A percentile compares a stretch with the other conserved stretches of the same genome.
Evolutionary conservation across 1,284 basidiomycete genomes (phyloP).

Genomic region (Marasmius fiardii): DNA sequence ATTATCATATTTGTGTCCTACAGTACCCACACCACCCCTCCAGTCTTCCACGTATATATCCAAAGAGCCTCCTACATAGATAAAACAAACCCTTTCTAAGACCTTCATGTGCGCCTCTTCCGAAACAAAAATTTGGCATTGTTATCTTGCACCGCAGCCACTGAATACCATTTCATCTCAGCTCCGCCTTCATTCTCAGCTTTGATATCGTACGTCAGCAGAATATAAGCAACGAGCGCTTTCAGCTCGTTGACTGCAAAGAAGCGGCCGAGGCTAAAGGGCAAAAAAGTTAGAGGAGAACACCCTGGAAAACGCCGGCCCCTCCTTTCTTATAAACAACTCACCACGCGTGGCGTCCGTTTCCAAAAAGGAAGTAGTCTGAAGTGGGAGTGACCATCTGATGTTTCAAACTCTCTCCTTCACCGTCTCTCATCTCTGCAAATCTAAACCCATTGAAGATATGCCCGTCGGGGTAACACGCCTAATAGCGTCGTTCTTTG

Average conservation of each 20-base stretch:
- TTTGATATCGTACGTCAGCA: conserved; percentile 10
- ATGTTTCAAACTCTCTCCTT: conserved; percentile 10
- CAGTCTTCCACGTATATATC: too few species aligned
- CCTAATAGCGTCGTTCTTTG: background rate
- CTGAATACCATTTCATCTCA: background rate
- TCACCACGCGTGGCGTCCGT: conserved; percentile 26
- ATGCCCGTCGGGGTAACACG: conserved; percentile 12
- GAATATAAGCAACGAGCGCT: conserved; percentile 2
- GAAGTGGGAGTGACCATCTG: conserved; percentile 21
- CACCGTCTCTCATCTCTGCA: conserved; percentile 8
- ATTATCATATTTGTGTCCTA: too few species aligned
- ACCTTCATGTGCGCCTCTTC: background rate
- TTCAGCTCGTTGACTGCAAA: conserved; percentile 12
- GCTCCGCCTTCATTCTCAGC: background rate
- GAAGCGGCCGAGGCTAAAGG: conserved; percentile 9
- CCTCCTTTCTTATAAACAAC: too few species aligned
- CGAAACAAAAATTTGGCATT: background rate
- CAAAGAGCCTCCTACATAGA: too few species aligned
- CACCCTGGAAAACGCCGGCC: too few species aligned
- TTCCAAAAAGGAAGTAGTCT: conserved; percentile 25
- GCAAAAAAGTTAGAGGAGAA: background rate
- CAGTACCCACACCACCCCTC: too few species aligned
- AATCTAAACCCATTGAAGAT: conserved; percentile 21
- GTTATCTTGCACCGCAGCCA: background rate
- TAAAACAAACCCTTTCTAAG: too few species aligned